These are phyloP conservation scores for Hordeum pubiflorum DNA, from an alignment of 202 grass and related monocot genomes.

Conservation along the genomic window DNA sequence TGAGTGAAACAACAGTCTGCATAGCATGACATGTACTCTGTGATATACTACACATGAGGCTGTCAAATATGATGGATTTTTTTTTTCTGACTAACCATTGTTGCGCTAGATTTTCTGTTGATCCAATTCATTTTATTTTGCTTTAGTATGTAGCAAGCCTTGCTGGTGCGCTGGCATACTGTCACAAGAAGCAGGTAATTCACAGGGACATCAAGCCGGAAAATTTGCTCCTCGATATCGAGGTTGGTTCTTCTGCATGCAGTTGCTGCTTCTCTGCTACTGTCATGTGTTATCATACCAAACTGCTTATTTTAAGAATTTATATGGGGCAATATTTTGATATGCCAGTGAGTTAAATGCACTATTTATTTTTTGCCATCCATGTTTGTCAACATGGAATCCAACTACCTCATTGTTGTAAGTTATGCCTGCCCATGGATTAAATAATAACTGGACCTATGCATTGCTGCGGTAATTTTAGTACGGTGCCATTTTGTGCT, in stretches of 20 bases:
- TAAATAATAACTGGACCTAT: neutral
- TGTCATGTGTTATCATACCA: neutral
- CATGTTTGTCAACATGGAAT: neutral
- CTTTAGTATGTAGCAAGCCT: constrained; percentile 78
- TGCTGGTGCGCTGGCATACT: constrained; percentile 69
- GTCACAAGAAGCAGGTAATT: constrained; percentile 93
- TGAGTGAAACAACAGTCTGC: neutral
- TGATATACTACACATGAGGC: neutral
- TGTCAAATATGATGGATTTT: neutral
- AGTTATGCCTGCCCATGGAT: neutral
- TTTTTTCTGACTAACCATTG: constrained; percentile 4
- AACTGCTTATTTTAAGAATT: neutral
- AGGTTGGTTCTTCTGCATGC: constrained; percentile 41
- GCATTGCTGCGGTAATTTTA: neutral
- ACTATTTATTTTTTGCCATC: neutral
- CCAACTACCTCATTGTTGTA: neutral
- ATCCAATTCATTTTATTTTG: neutral
- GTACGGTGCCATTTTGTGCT: neutral
- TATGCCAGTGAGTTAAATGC: neutral
- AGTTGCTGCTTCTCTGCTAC: neutral
- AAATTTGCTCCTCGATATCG: constrained; percentile 83
- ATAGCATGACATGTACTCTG: neutral
- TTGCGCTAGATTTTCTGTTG: neutral
- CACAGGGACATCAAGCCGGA: constrained; percentile 98
- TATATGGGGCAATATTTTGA: neutral